Evolutionary conservation across 1,284 basidiomycete genomes (phyloP).

Genomic region (Moesziomyces globuligerus): DNA sequence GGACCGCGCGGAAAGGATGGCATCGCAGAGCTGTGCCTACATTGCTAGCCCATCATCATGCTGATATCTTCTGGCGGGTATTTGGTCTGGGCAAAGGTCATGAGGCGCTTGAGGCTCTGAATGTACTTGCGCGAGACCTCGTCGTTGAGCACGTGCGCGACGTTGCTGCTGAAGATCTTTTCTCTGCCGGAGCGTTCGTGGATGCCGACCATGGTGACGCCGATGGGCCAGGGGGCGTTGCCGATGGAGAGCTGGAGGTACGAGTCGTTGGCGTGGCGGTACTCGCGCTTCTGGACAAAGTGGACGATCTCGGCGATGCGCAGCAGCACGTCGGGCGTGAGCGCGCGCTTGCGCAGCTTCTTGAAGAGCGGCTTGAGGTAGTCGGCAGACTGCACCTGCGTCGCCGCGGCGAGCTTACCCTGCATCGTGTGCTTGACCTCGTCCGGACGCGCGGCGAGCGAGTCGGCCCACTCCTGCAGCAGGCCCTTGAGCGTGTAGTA

Average conservation of each 20-base stretch:
- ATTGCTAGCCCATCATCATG: conserved; percentile 59
- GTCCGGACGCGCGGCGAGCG: conserved; percentile 86
- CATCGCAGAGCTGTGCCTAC: no score
- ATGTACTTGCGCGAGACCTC: conserved; percentile 99
- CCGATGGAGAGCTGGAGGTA: conserved; percentile 97
- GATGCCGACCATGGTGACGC: conserved; percentile 99
- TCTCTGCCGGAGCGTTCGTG: conserved; percentile 96
- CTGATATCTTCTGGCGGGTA: conserved; percentile 53
- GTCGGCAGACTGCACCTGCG: conserved; percentile 92
- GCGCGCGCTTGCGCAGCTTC: conserved; percentile 81
- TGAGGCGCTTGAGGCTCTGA: conserved; percentile 88
- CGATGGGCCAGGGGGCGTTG: conserved; percentile 99
- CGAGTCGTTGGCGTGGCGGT: conserved; percentile 93
- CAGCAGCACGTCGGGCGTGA: conserved; percentile 84
- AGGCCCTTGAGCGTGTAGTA: conserved; percentile 92
- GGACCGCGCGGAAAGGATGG: no score
- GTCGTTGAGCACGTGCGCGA: conserved; percentile 97
- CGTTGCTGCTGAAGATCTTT: conserved; percentile 94
- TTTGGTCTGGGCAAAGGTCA: conserved; percentile 63
- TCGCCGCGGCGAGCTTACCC: conserved; percentile 92
- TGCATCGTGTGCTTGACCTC: conserved; percentile 83
- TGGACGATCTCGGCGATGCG: conserved; percentile 95
- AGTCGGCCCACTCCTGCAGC: conserved; percentile 94
- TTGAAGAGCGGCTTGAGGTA: conserved; percentile 98
- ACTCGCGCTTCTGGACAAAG: conserved; percentile 92